phyloP scores from a whole-genome alignment of 306 rosid species.

The Castanea crenata region DNA sequence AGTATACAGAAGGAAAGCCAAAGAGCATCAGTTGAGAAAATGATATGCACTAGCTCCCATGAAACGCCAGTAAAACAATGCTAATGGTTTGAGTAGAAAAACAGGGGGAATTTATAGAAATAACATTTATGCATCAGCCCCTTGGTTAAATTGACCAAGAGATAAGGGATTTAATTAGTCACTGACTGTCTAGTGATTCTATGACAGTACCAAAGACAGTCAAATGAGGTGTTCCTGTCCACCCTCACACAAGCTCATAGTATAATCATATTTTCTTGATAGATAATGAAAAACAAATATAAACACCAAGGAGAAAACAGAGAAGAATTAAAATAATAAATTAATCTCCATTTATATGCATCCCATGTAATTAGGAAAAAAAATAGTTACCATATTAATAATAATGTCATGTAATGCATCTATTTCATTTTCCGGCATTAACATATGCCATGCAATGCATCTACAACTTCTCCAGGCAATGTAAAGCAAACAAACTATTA shows the following conservation, averaged over 20 bases:
- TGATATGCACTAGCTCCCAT: constrained; percentile 3
- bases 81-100: constrained; percentile 6
- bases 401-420: neutral
- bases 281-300: neutral
- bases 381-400: neutral
- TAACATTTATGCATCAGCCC: neutral
- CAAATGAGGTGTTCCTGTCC: neutral
- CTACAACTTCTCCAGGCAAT: neutral
- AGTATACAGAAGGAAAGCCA: neutral
- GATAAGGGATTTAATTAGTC: neutral
- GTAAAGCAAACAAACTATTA: neutral
- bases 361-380: neutral
- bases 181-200: neutral
- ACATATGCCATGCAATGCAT: neutral
- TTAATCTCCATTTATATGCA: neutral
- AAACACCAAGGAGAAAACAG: neutral
- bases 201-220: neutral
- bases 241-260: neutral
- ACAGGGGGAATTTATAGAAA: neutral
- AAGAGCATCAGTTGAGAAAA: neutral
- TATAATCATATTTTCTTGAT: neutral
- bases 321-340: neutral
- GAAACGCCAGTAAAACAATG: neutral
- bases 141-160: neutral
- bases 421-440: neutral